Base-by-base conservation (phyloP, 352 stramenopile species). In the Globisporangium splendens region DNA sequence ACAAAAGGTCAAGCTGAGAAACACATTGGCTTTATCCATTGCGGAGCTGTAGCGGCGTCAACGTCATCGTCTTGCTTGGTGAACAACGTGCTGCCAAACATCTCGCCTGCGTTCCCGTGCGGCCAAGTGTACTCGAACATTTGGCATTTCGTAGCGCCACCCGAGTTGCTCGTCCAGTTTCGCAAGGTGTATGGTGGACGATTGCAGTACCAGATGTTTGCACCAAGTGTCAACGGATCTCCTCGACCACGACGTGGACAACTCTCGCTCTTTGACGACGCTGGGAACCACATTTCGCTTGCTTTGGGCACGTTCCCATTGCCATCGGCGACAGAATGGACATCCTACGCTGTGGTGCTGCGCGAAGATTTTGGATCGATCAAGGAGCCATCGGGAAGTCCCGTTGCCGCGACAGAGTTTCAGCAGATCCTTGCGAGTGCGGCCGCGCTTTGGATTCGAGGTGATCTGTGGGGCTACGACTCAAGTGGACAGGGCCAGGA, bases 301-400 rank as follows among this genome's bases (percentile, higher is more conserved):
- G 69, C 74, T 6, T 41, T 92, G 17, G 61, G 75, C 14, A 79
- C 72, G 2, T 92, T 89, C 44, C 63, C 76, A 13, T 46, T 89
- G 17, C 82, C 79, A 0, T 58, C 20, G 1, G 44, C 58, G 0
- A 72, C 60, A n/a, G 28, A 46, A 4, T 92, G 82, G 82, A 87
- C 77, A 2, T 75, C 70, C 47, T 89, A 90, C 60, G 86, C 75
- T 8, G 72, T 74, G 0, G 59, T 92, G 3, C 59, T 92, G 15
- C 77, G 82, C 1, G 79, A 92, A 64, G 82, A 92, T 64, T 92
- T 90, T 56, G 82, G 73, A 0, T 92, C 79, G 82, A 77, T 92
- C 53, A 59, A 64, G 3, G 82, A 92, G 46, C 82, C 82, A 0
- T 54, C 58, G 2, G 82, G 79, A 5, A 38, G 39, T 7, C 10